Evolutionary conservation across 768 basidiomycete species (phyloP), one percentile per base, ranked within the genome.

Genomic region (Termitomyces heimii): DNA sequence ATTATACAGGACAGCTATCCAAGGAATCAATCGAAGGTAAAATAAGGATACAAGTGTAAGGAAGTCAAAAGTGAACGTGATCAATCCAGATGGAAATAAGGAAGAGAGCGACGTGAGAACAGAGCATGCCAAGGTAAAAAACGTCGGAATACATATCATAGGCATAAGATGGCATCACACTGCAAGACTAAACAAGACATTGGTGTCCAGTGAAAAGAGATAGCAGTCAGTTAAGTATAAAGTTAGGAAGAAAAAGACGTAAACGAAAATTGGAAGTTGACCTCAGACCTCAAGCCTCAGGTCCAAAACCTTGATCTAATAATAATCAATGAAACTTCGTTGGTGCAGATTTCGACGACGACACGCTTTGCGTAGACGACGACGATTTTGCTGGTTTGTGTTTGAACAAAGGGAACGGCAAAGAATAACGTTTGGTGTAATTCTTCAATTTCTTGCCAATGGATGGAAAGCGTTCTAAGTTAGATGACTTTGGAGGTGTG

Each of bases 371-470:
- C 34, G 54, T 12, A 16, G 51, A 40, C 20, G 44, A 47, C 14
- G 52, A 22, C 18, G 45, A 37, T 12, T 45, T 24, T 28, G 53
- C 9, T 4, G 50, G 42, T 22, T 46, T 51, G 46, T 18, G 56
- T 29, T 59, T 62, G 56, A 77, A 75, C 43, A 76, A 55, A 13
- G 77, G 76, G 53, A 80, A 74, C 18, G 76, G 75, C 44, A 78
- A 67, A 7, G 78, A 78, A 64, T 79, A 81, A n/a, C 78, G 73
- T 57, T 80, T 79, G 20, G 77, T 79, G 55, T 78, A 70, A 16
- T 70, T 73, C 47, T 73, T 75, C 13, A 80, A 63, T 54, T 70
- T 74, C 48, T 69, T 13, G 61, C 66, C 65, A 46, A 72, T 58
- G 34, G 69, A 67, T 35, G 71, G 70, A 20, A 69, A 68, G 26